Evolutionary conservation across 768 basidiomycete species (phyloP).

Genomic region (Russula lepida): DNA sequence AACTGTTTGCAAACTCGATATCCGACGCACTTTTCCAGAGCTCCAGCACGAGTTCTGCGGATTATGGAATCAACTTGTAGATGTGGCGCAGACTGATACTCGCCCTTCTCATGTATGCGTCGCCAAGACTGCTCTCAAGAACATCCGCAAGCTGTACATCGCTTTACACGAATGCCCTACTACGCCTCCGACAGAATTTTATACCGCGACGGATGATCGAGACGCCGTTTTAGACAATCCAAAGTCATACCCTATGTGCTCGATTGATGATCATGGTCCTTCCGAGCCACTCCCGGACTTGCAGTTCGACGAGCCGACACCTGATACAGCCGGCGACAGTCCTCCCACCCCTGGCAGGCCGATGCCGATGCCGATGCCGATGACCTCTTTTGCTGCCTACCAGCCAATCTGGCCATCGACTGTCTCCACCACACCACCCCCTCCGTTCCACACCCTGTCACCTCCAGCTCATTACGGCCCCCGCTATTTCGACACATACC

Average conservation of each 20-base stretch:
- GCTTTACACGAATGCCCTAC: not conserved
- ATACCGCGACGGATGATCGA: not conserved
- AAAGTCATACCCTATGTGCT: not conserved
- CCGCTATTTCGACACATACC: not conserved
- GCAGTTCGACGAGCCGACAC: not conserved
- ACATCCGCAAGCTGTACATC: slow-evolving; percentile 1
- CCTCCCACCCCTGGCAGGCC: not conserved
- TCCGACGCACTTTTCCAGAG: not conserved
- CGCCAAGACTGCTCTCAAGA: not conserved
- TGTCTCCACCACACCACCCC: not conserved
- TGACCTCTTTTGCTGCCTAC: not conserved
- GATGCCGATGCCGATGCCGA: no score
- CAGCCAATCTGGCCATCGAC: not conserved
- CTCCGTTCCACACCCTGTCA: not conserved
- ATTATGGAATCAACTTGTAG: not conserved
- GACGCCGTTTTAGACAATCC: not conserved
- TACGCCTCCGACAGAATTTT: not conserved
- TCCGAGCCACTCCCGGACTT: not conserved
- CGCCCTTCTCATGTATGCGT: not conserved
- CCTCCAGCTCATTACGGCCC: not conserved
- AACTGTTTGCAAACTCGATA: not conserved
- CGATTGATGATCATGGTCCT: not conserved
- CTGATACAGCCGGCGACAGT: no score
- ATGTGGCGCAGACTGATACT: not conserved
- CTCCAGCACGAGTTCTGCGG: slow-evolving; percentile 3